Evolutionary conservation across 192 early-diverging fungal species (phyloP).

Genomic region (Cladochytrium replicatum): DNA sequence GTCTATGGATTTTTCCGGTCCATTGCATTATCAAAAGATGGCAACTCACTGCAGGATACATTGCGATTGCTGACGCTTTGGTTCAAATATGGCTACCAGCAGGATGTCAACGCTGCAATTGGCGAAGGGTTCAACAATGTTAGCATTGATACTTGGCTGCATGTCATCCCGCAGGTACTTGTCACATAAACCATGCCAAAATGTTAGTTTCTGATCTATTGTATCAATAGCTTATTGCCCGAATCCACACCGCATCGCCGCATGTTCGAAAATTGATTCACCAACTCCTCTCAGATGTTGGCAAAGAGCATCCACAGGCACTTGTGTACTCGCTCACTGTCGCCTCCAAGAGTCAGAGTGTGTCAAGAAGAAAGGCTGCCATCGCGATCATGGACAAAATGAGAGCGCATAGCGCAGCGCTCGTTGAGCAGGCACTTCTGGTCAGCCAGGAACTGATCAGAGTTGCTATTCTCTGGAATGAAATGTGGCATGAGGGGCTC

Average conservation of each 20-base stretch:
- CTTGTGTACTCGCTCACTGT: slow-evolving; percentile 95
- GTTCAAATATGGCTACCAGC: slow-evolving; percentile 90
- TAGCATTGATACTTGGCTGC: slow-evolving; percentile 87
- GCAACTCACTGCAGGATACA: slow-evolving; percentile 86
- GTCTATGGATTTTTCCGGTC: slow-evolving; percentile 87
- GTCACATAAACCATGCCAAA: not conserved
- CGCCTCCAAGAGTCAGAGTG: slow-evolving; percentile 82
- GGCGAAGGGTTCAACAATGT: slow-evolving; percentile 72
- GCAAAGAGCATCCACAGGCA: slow-evolving; percentile 91
- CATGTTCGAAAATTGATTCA: slow-evolving; percentile 77
- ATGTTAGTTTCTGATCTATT: slow-evolving; percentile 2
- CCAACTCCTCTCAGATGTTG: slow-evolving; percentile 79
- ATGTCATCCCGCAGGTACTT: slow-evolving; percentile 86
- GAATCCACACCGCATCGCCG: slow-evolving; percentile 71
- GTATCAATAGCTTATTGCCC: slow-evolving; percentile 62
- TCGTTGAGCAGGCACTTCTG: slow-evolving; percentile 88
- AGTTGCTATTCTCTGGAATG: slow-evolving; percentile 91
- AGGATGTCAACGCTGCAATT: slow-evolving; percentile 73
- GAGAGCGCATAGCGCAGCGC: slow-evolving; percentile 62
- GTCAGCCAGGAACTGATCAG: slow-evolving; percentile 95
- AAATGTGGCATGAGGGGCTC: slow-evolving; percentile 94
- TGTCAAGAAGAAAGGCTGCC: slow-evolving; percentile 63
- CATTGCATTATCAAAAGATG: slow-evolving; percentile 75
- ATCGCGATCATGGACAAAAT: slow-evolving; percentile 86
- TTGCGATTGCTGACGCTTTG: slow-evolving; percentile 82